Conservation (phyloP, 768 basidiomycete genomes). For the Kondoa subrosea region DNA sequence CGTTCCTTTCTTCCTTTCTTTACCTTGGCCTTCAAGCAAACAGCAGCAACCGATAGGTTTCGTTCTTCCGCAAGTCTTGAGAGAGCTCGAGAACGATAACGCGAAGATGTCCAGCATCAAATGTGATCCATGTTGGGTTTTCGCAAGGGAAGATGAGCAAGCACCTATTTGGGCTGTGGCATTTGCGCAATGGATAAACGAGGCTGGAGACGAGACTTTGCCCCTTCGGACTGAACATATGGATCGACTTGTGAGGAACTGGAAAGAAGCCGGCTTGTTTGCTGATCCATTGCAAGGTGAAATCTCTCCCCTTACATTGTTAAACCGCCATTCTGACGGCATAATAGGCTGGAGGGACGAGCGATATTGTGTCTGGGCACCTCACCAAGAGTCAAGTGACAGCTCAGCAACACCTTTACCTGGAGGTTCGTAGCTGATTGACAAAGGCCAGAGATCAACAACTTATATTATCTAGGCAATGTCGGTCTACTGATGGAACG, state of each 20-base stretch:
- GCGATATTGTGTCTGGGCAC: constrained; percentile 44
- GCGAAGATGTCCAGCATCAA: constrained; percentile 30
- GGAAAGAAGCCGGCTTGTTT: constrained; percentile 32
- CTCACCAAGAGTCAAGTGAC: constrained; percentile 41
- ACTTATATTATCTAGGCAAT: constrained; percentile 34
- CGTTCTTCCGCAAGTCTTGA: constrained; percentile 31
- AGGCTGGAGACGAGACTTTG: constrained; percentile 18
- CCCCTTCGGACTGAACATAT: constrained; percentile 23
- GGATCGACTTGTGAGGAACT: constrained; percentile 27
- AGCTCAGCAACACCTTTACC: constrained; percentile 35
- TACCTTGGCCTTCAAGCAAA: constrained; percentile 11
- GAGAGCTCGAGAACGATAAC: constrained; percentile 28
- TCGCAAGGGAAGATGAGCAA: constrained; percentile 27
- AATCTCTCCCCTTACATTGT: constrained; percentile 5
- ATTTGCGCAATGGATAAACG: constrained; percentile 25
- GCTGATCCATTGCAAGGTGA: constrained; percentile 31
- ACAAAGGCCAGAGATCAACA: background rate
- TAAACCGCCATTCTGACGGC: constrained; percentile 35
- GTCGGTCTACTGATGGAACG: constrained; percentile 80
- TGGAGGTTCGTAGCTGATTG: constrained; percentile 20
- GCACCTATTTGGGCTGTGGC: constrained; percentile 18
- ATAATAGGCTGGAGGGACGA: constrained; percentile 78
- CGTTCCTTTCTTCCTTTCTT: constrained; percentile 23
- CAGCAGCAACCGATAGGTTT: constrained; percentile 34
- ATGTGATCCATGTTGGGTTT: constrained; percentile 43